Percentiles rank a stretch among this genome's conserved stretches.
Evolutionary conservation across 306 rosid species (phyloP).

Genomic region (Citrullus mucosospermus): DNA sequence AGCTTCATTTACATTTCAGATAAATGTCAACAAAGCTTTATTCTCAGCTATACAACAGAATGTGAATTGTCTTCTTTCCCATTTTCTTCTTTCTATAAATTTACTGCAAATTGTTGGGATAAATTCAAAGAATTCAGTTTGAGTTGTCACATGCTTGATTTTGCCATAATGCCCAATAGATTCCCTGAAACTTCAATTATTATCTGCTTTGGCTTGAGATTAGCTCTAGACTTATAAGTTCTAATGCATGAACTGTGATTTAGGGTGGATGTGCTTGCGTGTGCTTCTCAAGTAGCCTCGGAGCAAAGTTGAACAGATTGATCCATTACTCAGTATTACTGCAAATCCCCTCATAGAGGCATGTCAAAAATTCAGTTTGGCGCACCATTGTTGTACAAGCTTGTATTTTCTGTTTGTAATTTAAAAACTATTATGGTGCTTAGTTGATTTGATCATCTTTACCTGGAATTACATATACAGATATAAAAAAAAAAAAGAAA

Average conservation of each 20-base stretch:
- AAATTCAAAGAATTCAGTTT: neutral
- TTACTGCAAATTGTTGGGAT: neutral
- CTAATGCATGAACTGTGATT: neutral
- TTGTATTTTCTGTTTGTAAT: constrained; percentile 10
- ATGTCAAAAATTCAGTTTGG: constrained; percentile 3
- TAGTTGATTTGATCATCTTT: neutral
- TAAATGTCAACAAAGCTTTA: neutral
- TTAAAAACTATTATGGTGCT: constrained; percentile 3
- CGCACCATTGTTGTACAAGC: constrained; percentile 10
- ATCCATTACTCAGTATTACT: neutral
- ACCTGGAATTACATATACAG: constrained; percentile 2
- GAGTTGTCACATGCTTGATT: neutral
- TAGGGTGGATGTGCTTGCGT: constrained; percentile 1
- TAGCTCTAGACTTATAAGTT: neutral
- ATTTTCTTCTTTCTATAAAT: neutral
- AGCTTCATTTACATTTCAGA: neutral
- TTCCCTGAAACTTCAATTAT: neutral
- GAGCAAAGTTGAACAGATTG: neutral
- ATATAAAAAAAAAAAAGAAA: neutral
- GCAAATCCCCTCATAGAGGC: neutral
- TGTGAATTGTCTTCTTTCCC: neutral
- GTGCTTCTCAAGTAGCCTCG: neutral
- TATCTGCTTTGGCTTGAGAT: neutral
- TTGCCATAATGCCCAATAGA: neutral
- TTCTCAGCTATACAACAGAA: neutral